phyloP scores from a whole-genome alignment of 768 basidiomycete species.

The Termitomyces heimii region DNA sequence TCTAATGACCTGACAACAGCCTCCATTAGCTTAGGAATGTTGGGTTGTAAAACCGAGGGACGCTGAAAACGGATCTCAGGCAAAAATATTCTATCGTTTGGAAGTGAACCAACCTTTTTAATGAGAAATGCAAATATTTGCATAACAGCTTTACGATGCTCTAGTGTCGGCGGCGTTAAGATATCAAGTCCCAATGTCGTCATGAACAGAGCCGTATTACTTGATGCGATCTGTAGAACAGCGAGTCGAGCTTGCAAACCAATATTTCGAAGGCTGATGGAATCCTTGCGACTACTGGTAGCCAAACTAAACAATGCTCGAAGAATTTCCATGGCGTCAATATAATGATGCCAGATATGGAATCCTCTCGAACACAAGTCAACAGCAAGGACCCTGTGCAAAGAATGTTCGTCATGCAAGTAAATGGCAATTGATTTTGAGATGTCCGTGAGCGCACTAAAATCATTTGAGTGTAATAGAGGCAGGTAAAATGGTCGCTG shows the following conservation, averaged over 20 bases:
- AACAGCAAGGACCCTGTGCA: constrained; percentile 68
- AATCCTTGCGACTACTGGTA: constrained; percentile 66
- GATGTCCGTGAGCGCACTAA: constrained; percentile 75
- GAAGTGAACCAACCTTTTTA: constrained; percentile 58
- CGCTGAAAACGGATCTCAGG: constrained; percentile 37
- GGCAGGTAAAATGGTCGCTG: background rate
- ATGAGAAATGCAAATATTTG: constrained; percentile 92
- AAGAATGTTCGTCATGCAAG: constrained; percentile 66
- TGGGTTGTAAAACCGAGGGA: constrained; percentile 78
- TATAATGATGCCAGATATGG: constrained; percentile 89
- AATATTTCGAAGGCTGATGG: constrained; percentile 59
- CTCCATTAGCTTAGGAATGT: constrained; percentile 82
- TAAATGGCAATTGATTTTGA: constrained; percentile 78
- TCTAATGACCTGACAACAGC: constrained; percentile 96
- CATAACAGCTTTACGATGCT: constrained; percentile 83
- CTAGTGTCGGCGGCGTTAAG: constrained; percentile 63
- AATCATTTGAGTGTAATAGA: background rate
- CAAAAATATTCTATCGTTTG: background rate
- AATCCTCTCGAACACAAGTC: constrained; percentile 92
- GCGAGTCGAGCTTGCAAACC: constrained; percentile 78
- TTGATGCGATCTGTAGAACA: constrained; percentile 77
- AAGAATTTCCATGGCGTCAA: constrained; percentile 85
- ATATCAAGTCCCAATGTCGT: constrained; percentile 90
- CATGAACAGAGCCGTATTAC: constrained; percentile 89
- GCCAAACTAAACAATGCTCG: constrained; percentile 80